phyloP scores from a whole-genome alignment of 495 filamentous ascomycete genomes.

The Talaromyces borbonicus region DNA sequence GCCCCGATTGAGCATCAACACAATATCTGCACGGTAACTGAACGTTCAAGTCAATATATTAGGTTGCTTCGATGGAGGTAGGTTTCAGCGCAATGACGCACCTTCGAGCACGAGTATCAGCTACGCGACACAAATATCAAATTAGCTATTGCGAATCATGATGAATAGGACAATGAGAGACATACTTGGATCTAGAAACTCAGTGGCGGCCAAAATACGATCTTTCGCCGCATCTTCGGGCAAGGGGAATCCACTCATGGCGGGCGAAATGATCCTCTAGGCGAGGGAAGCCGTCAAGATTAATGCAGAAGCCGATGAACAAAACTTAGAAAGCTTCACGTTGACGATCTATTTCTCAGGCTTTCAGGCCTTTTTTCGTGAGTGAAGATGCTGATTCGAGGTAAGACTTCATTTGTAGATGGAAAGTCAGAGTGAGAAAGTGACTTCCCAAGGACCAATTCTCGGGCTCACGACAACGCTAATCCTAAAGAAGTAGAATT shows the following conservation, averaged over 20 bases:
- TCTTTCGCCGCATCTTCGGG: conserved; percentile 74
- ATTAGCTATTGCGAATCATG: conserved; percentile 14
- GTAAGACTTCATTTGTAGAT: neutral
- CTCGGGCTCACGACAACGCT: conserved; percentile 10
- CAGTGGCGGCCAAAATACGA: conserved; percentile 67
- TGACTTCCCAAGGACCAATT: neutral
- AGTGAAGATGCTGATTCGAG: neutral
- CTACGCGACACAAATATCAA: conserved; percentile 15
- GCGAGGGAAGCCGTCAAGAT: neutral
- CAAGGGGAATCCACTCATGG: conserved; percentile 64
- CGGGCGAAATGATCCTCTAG: conserved; percentile 8
- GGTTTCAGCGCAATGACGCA: conserved; percentile 15
- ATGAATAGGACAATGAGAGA: conserved; percentile 4
- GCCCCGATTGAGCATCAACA: conserved; percentile 86
- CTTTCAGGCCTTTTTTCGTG: neutral
- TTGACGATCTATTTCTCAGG: too few species aligned
- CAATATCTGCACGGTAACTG: conserved; percentile 74
- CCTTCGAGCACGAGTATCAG: conserved; percentile 50
- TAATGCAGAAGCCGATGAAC: too few species aligned
- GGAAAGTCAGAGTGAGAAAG: neutral
- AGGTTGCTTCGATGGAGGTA: neutral
- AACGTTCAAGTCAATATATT: conserved; percentile 5
- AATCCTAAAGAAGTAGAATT: conserved; percentile 31
- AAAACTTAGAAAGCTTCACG: neutral
- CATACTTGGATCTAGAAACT: conserved; percentile 82